Evolutionary conservation across 139 green algal genomes (phyloP).

Genomic region (Asterochloris sp.): DNA sequence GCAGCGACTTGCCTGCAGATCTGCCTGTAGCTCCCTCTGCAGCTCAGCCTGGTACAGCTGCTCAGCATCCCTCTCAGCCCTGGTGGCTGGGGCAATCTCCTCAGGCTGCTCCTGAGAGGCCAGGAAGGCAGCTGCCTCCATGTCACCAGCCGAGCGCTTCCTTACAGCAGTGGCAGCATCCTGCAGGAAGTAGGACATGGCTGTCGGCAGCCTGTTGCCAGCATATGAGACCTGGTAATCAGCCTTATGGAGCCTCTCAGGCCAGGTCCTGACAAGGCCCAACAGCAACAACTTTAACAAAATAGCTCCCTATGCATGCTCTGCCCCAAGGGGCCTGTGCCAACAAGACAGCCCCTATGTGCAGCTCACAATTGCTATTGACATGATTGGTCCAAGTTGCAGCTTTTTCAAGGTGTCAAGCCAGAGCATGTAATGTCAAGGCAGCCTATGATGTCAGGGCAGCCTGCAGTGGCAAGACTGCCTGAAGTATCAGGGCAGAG

Average conservation of each 20-base stretch:
- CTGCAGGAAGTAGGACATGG: conserved; percentile 26
- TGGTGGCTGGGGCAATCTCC: conserved; percentile 16
- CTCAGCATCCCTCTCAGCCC: conserved; percentile 32
- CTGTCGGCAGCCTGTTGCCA: not conserved
- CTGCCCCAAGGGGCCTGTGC: not conserved
- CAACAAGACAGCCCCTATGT: not conserved
- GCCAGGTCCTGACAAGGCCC: not conserved
- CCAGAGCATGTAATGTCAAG: no score
- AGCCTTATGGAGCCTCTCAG: not conserved
- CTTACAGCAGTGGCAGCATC: conserved; percentile 63
- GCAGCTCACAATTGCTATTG: no score
- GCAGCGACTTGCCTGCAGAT: not conserved
- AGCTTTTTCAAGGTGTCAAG: no score
- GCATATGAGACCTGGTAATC: not conserved
- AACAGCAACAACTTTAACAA: not conserved
- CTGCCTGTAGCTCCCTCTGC: conserved; percentile 20
- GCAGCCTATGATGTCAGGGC: no score
- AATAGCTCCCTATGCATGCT: not conserved
- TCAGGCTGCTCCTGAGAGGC: conserved; percentile 31
- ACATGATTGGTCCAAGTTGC: no score
- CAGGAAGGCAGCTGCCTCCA: conserved; percentile 33
- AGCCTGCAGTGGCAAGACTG: no score
- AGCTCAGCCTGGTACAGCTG: conserved; percentile 59
- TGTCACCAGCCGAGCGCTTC: conserved; percentile 37
- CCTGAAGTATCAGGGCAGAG: no score